Conservation (phyloP, 192 early-diverging fungal species). For the Rhizophagus prolifer region DNA sequence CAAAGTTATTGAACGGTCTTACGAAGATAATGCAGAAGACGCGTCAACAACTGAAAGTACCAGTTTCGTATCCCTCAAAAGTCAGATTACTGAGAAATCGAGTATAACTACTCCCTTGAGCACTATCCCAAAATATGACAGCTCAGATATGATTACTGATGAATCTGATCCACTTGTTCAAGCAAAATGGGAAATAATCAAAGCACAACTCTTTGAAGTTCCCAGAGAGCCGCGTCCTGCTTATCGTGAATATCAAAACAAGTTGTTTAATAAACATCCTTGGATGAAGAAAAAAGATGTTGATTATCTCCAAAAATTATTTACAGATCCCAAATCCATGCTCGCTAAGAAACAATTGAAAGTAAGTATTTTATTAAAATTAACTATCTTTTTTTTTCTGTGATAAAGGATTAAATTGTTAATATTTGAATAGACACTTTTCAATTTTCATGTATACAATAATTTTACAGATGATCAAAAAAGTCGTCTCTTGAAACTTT, state of each 20-base stretch:
- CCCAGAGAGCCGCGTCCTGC: background rate
- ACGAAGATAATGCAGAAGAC: background rate
- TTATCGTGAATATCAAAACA: constrained; percentile 1
- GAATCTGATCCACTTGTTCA: background rate
- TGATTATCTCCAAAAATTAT: constrained; percentile 1
- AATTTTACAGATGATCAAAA: constrained; percentile 24
- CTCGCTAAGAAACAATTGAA: background rate
- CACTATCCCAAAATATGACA: background rate
- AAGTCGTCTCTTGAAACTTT: constrained; percentile 7
- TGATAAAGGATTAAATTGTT: background rate
- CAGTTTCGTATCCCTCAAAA: background rate
- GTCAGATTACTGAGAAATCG: background rate
- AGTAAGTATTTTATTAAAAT: background rate
- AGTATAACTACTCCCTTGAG: background rate
- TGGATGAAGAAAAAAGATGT: constrained; percentile 23
- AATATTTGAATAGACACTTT: constrained; percentile 2
- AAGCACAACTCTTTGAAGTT: constrained; percentile 9
- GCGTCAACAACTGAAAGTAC: background rate
- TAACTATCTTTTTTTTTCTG: background rate
- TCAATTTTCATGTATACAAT: constrained; percentile 1
- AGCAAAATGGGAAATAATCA: constrained; percentile 6
- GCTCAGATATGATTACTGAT: background rate
- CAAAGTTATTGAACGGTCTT: background rate
- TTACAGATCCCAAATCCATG: background rate
- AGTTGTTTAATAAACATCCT: background rate